Base-by-base conservation (phyloP, 2,329 filamentous ascomycete species). In the Mycosphaerella sp. region DNA sequence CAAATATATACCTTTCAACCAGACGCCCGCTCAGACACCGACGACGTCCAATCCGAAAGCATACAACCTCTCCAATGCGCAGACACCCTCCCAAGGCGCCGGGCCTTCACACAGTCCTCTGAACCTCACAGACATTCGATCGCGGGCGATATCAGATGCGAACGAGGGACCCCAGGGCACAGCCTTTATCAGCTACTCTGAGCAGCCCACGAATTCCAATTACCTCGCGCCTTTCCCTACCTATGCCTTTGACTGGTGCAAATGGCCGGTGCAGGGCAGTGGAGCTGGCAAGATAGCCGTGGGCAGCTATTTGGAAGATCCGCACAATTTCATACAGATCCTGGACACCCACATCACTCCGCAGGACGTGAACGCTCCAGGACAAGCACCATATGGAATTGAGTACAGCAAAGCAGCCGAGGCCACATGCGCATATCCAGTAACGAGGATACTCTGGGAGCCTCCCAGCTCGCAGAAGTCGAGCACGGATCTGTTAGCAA, bases 291-390 rank as follows among this genome's bases (percentile, higher is more conserved):
- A 97, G 73, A 81, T 98, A 64, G 93, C 93, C 10, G 80, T 98
- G 39, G 93, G 92, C 56, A 98, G 93, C 75, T 97, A 97, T 70
- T 76, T 97, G 48, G 93, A 98, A 73, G 93, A 98, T 72, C 92
- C 91, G 5, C 93, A 98, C 74, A 98, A 98, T 70, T 98, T 95
- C 77, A 97, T 97, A 61, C 93, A 97, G 87, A 96, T 98, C 60
- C 80, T 97, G 58, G 91, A 96, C 71, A 89, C 89, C 42, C 86
- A 95, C 60, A 80, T 92, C 62, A 76, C 80, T 6, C 85, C 82
- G 14, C 84, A 91, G 55, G 74, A 79, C 39, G 80, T 84, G 57
- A 86, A 86, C 56, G 77, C 79, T 1, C 84, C 87, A 11, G 87
- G 86, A 48, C 79, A 80, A 5, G 80, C 86, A 41, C 85, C 87